Base-by-base conservation (phyloP, 306 rosid genomes). In the Begonia fuchsioides region DNA sequence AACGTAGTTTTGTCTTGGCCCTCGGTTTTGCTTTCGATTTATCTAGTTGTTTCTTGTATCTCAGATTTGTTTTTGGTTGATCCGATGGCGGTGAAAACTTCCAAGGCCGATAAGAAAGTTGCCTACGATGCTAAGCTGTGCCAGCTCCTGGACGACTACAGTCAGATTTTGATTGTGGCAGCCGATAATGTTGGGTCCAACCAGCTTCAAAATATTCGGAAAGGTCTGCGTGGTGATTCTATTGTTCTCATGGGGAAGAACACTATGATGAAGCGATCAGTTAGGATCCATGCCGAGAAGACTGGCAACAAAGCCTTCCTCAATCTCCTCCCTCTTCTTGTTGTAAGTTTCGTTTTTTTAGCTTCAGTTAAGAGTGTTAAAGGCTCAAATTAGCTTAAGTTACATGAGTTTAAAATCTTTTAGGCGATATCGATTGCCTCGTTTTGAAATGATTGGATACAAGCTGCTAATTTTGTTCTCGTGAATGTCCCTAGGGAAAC, bases 241-340 rank as follows among this genome's bases (percentile, higher is more conserved):
- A 26, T 75, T 0, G 97, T 88, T 2, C 93, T 88, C 12, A 88
- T 88, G 97, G 97, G 97, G 0, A 88, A 88, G 67, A 88, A 88
- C 63, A 88, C 97, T n/a, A 84, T 88, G 97, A 88, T 88, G 97
- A 88, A 88, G 76, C 71, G 97, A 0, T 58, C 84, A 0, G 61
- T 88, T 3, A 64, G 93, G 39, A 78, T 84, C 0, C 95, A 84
- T 14, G 12, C 97, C 9, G 84, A 85, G 40, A 74, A 74, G 11
- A 81, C 95, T 1, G 93, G 93, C 2, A 88, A 84, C 80, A 57
- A 43, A 1, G 64, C 45, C 15, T 78, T 50, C 52, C 82, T 88
- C 40, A 88, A 58, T 55, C 87, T 88, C 38, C 63, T 88, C 8
- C 97, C 97, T 10, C 95, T 84, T 11, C 95, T 84, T 19, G 80